Percentiles rank a stretch among this genome's conserved stretches.
phyloP scores from a whole-genome alignment of 305 asterid genomes.

The Solanum chacoense region DNA sequence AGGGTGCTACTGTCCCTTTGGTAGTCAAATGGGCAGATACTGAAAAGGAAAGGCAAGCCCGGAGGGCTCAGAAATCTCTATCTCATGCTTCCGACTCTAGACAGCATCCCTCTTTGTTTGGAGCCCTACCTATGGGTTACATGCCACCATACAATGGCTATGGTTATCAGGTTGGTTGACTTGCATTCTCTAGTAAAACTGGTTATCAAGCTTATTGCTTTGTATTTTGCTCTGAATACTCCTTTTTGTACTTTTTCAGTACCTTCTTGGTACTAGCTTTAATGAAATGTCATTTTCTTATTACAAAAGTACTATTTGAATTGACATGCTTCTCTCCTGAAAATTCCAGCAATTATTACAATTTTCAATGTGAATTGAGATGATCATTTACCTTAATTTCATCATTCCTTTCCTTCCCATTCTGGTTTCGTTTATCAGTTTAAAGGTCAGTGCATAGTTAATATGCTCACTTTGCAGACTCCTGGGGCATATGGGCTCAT shows the following conservation, averaged over 20 bases:
- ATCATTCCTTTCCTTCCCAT: not conserved
- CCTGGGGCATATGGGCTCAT: slow-evolving; percentile 68
- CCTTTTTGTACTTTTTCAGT: not conserved
- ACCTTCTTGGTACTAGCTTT: not conserved
- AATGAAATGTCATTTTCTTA: not conserved
- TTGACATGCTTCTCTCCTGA: not conserved
- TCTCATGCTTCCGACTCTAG: slow-evolving; percentile 47
- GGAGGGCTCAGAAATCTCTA: slow-evolving; percentile 78
- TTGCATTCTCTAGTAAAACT: not conserved
- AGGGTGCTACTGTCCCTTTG: slow-evolving; percentile 83
- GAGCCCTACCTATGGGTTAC: slow-evolving; percentile 79
- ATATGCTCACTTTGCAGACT: slow-evolving; percentile 32
- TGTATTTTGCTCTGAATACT: not conserved
- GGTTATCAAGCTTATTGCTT: not conserved
- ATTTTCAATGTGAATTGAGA: not conserved
- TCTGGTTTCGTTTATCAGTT: not conserved
- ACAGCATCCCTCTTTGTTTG: slow-evolving; percentile 60
- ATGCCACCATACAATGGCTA: slow-evolving; percentile 76
- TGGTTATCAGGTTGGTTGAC: slow-evolving; percentile 71
- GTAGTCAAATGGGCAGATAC: slow-evolving; percentile 99
- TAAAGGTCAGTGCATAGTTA: not conserved
- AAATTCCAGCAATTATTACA: not conserved
- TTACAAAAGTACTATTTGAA: not conserved
- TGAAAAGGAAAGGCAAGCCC: slow-evolving; percentile 84
- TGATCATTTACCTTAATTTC: not conserved